Evolutionary conservation across 345 rosid species (phyloP), one percentile per base, ranked within the genome.

Genomic region (Arabis hirsuta): DNA sequence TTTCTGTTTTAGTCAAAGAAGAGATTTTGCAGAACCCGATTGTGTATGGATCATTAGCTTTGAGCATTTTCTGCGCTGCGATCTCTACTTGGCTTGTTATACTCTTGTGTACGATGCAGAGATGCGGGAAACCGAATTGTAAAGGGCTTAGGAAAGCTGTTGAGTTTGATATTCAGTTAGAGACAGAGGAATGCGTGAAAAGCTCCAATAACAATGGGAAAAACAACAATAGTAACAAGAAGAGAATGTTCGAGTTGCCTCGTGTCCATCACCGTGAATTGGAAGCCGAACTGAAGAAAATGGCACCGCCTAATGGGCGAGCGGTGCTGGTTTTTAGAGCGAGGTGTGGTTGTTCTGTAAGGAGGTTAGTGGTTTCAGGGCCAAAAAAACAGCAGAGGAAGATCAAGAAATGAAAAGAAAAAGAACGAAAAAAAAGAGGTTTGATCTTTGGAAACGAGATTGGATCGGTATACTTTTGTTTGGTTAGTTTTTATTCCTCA

Each of bases 161-260:
- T 0, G 97, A 93, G 77, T 93, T 93, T 45, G 96, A 93, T 84
- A 88, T 93, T 55, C 97, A 90, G 83, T 70, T 93, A 58, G 96
- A 93, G 82, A 93, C 97, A 0, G 98, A 90, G 78, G 94, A 93
- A 57, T 82, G 90, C 51, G 83, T 90, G 20, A 92, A 90, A 85
- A 89, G 83, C 55, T 85, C 87, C 0, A 79, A 24, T 36, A 8
- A 9, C 41, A 83, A 72, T 36, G 39, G 39, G 39, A 36, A 34
- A 9, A 79, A 29, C 34, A 83, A 72, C 58, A 88, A 68, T 58
- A 78, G 71, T 3, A 73, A 66, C 19, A 82, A 79, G 19, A 86
- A 65, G 34, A 85, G 87, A 10, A 76, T 81, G 55, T 80, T 81
- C 14, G 84, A 87, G 67, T 67, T 87, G 81, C 92, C 88, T 20